A percentile compares a stretch with the other conserved stretches of the same genome.
phyloP scores from a whole-genome alignment of 2,329 filamentous ascomycete species.

The Xylaria sp. region DNA sequence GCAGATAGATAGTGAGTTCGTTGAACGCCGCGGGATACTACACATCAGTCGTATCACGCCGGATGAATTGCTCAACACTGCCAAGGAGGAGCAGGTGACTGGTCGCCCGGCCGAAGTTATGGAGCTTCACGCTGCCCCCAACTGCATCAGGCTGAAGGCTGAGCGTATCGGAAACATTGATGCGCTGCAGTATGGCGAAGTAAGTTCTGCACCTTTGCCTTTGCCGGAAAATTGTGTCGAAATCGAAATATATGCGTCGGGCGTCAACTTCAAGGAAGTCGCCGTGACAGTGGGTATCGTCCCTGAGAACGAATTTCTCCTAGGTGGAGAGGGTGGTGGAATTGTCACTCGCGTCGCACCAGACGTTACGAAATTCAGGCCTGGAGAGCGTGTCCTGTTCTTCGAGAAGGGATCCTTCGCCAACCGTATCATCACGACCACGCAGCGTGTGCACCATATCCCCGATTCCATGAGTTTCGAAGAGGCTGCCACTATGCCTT shows the following conservation, averaged over 20 bases:
- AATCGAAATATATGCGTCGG: conserved; percentile 29
- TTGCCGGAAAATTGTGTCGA: too few species aligned
- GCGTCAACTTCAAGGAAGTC: conserved; percentile 55
- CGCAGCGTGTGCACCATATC: conserved; percentile 39
- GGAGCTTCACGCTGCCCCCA: neutral
- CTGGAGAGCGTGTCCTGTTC: conserved; percentile 17
- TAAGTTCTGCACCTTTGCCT: too few species aligned
- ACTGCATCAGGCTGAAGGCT: too few species aligned
- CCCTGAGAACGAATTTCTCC: conserved; percentile 36
- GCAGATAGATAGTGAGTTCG: neutral
- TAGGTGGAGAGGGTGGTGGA: conserved; percentile 44
- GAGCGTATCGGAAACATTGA: too few species aligned
- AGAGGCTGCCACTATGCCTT: conserved; percentile 51
- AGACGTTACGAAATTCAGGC: neutral
- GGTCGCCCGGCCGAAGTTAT: neutral
- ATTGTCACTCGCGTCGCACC: conserved; percentile 20
- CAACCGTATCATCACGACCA: conserved; percentile 29
- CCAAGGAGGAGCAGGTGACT: neutral
- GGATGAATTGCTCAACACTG: neutral
- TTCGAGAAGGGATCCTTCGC: conserved; percentile 34
- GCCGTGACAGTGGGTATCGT: conserved; percentile 46
- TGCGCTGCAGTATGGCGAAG: too few species aligned
- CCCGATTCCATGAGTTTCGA: conserved; percentile 49
- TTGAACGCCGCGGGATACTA: neutral
- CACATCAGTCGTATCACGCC: neutral